Evolutionary conservation across 2,329 filamentous ascomycete genomes (phyloP).

Genomic region (Sclerotinia minor): DNA sequence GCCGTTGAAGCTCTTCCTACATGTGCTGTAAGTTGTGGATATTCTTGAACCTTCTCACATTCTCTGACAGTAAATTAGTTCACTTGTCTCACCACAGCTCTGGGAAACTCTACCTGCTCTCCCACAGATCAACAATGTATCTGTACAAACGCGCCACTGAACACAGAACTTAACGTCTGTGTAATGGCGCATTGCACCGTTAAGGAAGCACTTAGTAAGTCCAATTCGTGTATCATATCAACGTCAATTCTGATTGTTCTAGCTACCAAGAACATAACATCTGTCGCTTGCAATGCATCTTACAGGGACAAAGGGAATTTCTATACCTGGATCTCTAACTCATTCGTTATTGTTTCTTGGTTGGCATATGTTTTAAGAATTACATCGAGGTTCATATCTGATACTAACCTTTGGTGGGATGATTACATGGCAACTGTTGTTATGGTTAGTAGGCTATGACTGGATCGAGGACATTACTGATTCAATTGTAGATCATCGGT

Average conservation of each 20-base stretch:
- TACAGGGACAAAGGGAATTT: neutral
- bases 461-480: neutral
- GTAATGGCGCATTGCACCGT: constrained; percentile 9
- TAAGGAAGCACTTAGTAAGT: constrained; percentile 16
- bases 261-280: constrained; percentile 19
- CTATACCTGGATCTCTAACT: constrained; percentile 12
- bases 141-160: constrained; percentile 14
- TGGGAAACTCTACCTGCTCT: constrained; percentile 9
- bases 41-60: neutral
- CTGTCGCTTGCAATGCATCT: constrained; percentile 9
- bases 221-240: neutral
- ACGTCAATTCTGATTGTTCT: neutral
- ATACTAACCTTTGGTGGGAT: constrained; percentile 18
- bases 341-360: constrained; percentile 16
- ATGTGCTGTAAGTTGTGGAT: constrained; percentile 15
- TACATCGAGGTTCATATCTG: neutral
- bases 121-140: constrained; percentile 21
- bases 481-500: neutral
- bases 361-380: constrained; percentile 13
- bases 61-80: constrained; percentile 2
- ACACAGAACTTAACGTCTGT: neutral
- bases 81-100: constrained; percentile 10
- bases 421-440: constrained; percentile 15
- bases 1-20: constrained; percentile 1
- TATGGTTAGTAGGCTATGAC: constrained; percentile 5